These are phyloP conservation scores for Isoetes taiwanensis DNA, from an alignment of 75 land plant genomes.

Conservation along the genomic window DNA sequence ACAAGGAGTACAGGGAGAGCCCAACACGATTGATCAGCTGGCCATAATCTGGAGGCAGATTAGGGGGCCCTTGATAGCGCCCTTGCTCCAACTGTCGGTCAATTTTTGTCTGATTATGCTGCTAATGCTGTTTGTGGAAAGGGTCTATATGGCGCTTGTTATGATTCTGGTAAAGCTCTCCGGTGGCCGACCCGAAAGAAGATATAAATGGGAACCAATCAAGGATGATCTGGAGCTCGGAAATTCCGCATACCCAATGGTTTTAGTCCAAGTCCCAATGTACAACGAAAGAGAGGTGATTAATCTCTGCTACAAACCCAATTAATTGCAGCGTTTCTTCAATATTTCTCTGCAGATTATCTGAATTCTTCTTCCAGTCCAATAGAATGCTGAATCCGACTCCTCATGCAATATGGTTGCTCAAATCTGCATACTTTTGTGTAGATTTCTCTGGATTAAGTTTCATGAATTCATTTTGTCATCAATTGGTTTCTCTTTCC, in stretches of 20 bases:
- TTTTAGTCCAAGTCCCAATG: slow-evolving; percentile 70
- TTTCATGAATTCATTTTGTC: not conserved
- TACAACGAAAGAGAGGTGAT: slow-evolving; percentile 56
- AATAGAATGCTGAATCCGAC: not conserved
- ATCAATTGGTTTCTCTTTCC: not conserved
- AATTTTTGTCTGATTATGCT: slow-evolving; percentile 49
- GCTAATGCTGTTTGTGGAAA: slow-evolving; percentile 62
- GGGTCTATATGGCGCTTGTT: slow-evolving; percentile 58
- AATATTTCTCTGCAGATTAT: not conserved
- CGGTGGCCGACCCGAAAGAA: slow-evolving; percentile 39
- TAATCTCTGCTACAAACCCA: slow-evolving; percentile 9
- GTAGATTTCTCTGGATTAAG: not conserved
- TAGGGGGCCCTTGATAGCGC: slow-evolving; percentile 53
- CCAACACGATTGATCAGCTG: slow-evolving; percentile 23
- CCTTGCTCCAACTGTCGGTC: slow-evolving; percentile 33
- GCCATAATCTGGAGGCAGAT: slow-evolving; percentile 35
- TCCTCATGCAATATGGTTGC: no score
- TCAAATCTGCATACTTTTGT: no score
- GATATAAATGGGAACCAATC: slow-evolving; percentile 56
- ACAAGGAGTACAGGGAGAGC: not conserved
- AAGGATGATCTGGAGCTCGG: slow-evolving; percentile 60
- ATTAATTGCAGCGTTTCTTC: not conserved
- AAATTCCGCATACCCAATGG: slow-evolving; percentile 49
- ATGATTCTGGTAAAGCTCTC: slow-evolving; percentile 42
- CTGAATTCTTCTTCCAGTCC: not conserved